Base-by-base conservation (phyloP, 495 filamentous ascomycete species). In the Hyphodiscus hymeniophilus region DNA sequence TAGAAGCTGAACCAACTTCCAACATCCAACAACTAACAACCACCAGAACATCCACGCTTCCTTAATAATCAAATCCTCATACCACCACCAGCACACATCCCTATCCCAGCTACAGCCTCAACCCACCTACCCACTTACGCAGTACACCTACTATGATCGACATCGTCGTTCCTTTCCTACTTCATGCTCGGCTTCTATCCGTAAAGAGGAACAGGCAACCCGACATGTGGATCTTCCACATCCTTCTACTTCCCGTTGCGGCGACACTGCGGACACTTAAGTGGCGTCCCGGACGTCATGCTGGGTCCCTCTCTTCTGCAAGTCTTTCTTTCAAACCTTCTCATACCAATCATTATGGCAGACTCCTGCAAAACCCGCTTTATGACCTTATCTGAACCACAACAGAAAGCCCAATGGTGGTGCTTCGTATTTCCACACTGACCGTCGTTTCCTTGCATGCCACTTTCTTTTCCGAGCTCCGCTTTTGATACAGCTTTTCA, bases 401-500 rank as follows among this genome's bases (percentile, higher is more conserved):
- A 38, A n/a, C 21, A 11, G 30, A 13, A 49, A 49, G 42, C 18
- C 31, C 24, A 36, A 32, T 45, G 23, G 13, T 36, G 7, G 8
- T 21, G 47, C 26, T 42, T 35, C n/a, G n/a, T n/a, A n/a, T n/a
- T n/a, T n/a, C n/a, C n/a, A n/a, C n/a, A n/a, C n/a, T n/a, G n/a
- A n/a, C n/a, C n/a, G n/a, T 16, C 21, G 32, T 50, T 51, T 41
- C 13, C 7, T 30, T 17, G 33, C 33, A 38, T 22, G 24, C 13
- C 13, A 18, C n/a, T 28, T 6, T 5, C 4, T 36, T 4, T 36
- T n/a, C 28, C 35, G 22, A 30, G 28, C 39, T 51, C 48, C 53
- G 53, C 48, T 56, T 51, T 51, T 56, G 48, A 51, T 51, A 51
- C 31, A 42, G 36, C 24, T 18, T 48, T 47, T 33, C 26, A 36